Evolutionary conservation across 208 protist genomes (phyloP), one percentile per base, ranked within the genome.

Genomic region (Tritrichomonas musculus): DNA sequence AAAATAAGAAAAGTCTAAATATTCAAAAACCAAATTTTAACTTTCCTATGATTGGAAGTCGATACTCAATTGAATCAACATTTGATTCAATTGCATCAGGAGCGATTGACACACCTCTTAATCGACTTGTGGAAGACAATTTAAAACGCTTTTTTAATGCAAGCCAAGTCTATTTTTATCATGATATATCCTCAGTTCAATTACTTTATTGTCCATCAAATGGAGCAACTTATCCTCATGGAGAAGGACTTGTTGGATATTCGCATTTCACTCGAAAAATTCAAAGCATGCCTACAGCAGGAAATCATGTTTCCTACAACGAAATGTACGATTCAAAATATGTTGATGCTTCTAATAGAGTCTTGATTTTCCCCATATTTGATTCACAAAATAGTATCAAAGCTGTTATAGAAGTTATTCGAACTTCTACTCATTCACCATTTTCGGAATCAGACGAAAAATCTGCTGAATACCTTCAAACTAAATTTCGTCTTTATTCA

Each of bases 401-500:
- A 60, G 77, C 77, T 14, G 47, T 88, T 57, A 57, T 88, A 57
- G 47, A 53, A 53, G 47, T 88, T 33, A 57, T 57, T 39, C 25
- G 77, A 53, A 88, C 27, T 49, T 33, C 44, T 39, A 27, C 20
- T 39, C 39, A 25, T 2, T 1, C 47, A 33, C 22, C 39, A n/a
- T 88, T 88, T 49, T 33, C 25, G 13, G 41, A 53, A 14, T 44
- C 33, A 22, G 77, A 88, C 39, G 47, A 53, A n/a, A 88, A 88
- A 57, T 53, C 44, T n/a, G 77, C n/a, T 30, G 77, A 88, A 88
- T 88, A 88, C 57, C 44, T 88, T 36, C 77, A 88, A 57, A 60
- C 25, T 17, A 88, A 88, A 36, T 88, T 25, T 39, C 33, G 57
- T 39, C 27, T 57, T 53, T 88, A 88, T 49, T 88, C 77, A n/a